Conservation (phyloP, 1,284 basidiomycete species). For the Gomphus bonarii region DNA sequence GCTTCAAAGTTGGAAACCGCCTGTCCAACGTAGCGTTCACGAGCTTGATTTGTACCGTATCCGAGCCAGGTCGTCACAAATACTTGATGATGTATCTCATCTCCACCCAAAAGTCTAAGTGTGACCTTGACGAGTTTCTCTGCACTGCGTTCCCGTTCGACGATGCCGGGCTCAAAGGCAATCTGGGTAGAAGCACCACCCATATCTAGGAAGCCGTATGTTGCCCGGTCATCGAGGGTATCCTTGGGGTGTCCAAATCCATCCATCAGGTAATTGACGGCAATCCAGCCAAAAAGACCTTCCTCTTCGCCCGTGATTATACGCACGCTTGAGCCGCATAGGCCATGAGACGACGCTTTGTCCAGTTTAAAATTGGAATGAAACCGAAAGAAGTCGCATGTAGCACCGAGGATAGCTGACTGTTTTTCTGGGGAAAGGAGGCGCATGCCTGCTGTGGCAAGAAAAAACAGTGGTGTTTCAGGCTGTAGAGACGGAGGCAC, state of each 20-base stretch:
- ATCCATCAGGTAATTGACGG: conserved; percentile 98
- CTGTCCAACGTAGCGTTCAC: conserved; percentile 81
- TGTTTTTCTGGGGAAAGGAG: conserved; percentile 66
- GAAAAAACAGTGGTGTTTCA: conserved; percentile 85
- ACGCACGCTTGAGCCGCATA: conserved; percentile 83
- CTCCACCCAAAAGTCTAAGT: conserved; percentile 74
- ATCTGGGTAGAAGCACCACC: conserved; percentile 98
- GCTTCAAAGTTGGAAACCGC: conserved; percentile 47
- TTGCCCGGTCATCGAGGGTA: conserved; percentile 45
- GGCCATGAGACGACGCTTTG: conserved; percentile 48
- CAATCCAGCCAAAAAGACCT: conserved; percentile 97
- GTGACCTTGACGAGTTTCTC: conserved; percentile 73
- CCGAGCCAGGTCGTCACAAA: conserved; percentile 99
- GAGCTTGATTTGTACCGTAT: conserved; percentile 93
- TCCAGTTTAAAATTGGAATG: conserved; percentile 75
- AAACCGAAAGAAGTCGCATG: conserved; percentile 67
- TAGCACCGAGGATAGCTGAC: conserved; percentile 58
- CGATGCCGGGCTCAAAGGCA: conserved; percentile 76
- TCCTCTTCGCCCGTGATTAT: conserved; percentile 99
- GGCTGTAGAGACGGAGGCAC: conserved; percentile 79
- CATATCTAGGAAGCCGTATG: conserved; percentile 99
- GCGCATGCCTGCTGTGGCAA: conserved; percentile 98
- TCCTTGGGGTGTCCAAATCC: conserved; percentile 65
- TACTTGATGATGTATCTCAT: conserved; percentile 83
- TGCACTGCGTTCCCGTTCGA: conserved; percentile 34